A percentile compares a stretch with the other conserved stretches of the same genome.
These are phyloP conservation scores for Fusarium sulawesiense DNA, from an alignment of 2,329 filamentous ascomycete species.

Conservation along the genomic window DNA sequence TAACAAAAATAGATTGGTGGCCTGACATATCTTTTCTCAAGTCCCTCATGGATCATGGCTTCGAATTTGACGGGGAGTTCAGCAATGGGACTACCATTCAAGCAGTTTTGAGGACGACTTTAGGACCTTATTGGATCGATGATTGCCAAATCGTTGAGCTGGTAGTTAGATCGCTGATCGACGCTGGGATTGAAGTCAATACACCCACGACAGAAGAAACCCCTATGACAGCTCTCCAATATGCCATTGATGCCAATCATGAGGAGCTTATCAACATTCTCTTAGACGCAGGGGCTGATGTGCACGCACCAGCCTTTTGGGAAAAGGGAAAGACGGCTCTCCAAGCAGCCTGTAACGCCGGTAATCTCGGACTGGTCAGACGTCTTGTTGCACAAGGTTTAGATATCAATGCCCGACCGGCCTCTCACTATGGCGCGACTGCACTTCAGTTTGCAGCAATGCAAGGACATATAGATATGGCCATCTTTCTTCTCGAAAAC, in stretches of 20 bases:
- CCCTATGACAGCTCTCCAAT: background rate
- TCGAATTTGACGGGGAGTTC: background rate
- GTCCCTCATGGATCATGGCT: background rate
- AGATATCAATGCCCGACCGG: background rate
- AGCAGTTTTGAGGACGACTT: no score
- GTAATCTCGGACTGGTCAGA: background rate
- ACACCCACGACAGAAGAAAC: rapidly evolving
- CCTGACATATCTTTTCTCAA: no score
- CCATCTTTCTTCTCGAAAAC: background rate
- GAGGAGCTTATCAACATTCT: background rate
- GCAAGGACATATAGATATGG: background rate
- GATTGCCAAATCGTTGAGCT: no score
- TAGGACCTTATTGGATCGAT: no score
- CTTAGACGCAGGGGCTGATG: background rate
- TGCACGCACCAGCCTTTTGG: background rate
- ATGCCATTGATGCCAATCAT: background rate
- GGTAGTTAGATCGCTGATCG: no score
- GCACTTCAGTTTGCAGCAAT: background rate
- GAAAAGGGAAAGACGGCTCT: background rate
- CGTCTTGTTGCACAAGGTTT: background rate
- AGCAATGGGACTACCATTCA: no score
- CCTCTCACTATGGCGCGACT: background rate
- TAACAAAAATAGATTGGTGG: no score
- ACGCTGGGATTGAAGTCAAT: no score
- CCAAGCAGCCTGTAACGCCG: background rate